phyloP scores from a whole-genome alignment of 139 green algal genomes.

The Chlorella sp. region DNA sequence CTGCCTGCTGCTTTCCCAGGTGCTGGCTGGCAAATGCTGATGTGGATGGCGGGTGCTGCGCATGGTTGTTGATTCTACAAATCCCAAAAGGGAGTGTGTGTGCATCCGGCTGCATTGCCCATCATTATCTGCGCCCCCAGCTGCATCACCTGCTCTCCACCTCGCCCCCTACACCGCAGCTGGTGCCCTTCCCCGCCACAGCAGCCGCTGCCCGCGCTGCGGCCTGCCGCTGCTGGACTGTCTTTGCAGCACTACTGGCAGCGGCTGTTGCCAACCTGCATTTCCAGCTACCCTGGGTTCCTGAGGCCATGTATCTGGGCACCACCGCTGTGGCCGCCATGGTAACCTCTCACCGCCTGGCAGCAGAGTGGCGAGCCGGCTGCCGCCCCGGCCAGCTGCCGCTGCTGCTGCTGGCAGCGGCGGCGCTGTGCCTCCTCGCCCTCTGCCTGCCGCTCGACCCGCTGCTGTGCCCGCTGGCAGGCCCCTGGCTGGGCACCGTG shows the following conservation, averaged over 20 bases:
- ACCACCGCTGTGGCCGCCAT: not conserved
- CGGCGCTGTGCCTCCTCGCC: not conserved
- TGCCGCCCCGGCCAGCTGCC: not conserved
- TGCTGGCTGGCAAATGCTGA: too few species aligned
- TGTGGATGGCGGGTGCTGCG: too few species aligned
- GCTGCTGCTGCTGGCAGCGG: not conserved
- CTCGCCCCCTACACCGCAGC: not conserved
- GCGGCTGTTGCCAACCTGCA: not conserved
- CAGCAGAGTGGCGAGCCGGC: not conserved
- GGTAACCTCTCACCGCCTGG: not conserved
- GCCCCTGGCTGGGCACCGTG: constrained; percentile 11
- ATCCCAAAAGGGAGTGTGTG: too few species aligned
- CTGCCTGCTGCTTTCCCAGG: constrained; percentile 26
- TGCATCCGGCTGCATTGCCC: too few species aligned
- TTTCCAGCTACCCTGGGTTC: constrained; percentile 18
- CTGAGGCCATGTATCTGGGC: constrained; percentile 5
- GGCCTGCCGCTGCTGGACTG: not conserved
- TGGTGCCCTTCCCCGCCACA: not conserved
- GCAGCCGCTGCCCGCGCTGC: not conserved
- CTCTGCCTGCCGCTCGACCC: constrained; percentile 19
- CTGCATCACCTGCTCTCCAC: not conserved
- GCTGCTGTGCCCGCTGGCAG: not conserved
- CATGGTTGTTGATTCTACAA: not conserved
- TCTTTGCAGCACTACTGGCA: not conserved
- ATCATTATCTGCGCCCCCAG: too few species aligned